phyloP scores from a whole-genome alignment of 139 green algal genomes.

The Chlamydomonas sphaeroides region DNA sequence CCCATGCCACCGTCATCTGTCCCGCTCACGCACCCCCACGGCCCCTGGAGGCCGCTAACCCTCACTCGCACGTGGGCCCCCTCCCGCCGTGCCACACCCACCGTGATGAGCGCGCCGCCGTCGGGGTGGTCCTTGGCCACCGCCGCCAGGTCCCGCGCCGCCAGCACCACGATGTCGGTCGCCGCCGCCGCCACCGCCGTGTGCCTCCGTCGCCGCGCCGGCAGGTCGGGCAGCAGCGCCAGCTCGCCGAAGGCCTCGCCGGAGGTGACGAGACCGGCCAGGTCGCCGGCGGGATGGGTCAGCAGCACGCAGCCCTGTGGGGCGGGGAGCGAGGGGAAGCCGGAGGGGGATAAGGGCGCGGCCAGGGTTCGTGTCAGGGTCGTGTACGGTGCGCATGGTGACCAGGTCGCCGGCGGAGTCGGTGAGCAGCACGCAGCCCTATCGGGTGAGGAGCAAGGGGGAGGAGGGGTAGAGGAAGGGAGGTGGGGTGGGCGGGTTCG shows the following conservation, averaged over 20 bases:
- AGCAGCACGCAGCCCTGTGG: conserved; percentile 22
- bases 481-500: no score
- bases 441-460: no score
- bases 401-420: background rate
- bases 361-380: no score
- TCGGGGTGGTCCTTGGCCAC: conserved; percentile 33
- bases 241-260: conserved; percentile 16
- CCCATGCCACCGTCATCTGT: no score
- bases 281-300: background rate
- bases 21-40: no score
- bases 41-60: no score
- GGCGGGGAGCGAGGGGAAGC: background rate
- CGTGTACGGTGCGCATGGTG: no score
- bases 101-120: conserved; percentile 1
- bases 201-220: background rate
- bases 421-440: no score
- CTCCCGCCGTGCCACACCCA: background rate
- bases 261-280: background rate
- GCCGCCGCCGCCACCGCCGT: background rate
- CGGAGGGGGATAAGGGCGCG: no score
- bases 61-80: no score
- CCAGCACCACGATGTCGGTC: conserved; percentile 15
- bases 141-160: conserved; percentile 12
- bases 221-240: conserved; percentile 30
- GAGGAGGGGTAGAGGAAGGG: no score